Conservation (phyloP, 2,329 filamentous ascomycete species). For the Piedraia hortae region DNA sequence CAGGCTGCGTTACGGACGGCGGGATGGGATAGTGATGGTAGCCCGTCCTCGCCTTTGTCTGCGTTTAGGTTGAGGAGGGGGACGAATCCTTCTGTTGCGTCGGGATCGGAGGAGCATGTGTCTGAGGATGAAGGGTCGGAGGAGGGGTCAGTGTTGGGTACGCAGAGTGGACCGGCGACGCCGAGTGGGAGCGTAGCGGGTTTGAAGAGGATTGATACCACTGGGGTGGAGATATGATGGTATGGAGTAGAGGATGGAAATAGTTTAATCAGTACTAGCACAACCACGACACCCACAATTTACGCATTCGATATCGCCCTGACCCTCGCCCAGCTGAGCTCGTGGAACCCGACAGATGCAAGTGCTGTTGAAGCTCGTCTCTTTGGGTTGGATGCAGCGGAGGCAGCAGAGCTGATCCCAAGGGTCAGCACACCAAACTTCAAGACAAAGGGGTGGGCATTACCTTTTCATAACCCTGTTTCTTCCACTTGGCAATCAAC, state of each 20-base stretch:
- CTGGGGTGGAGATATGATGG: no score
- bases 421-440: slow-evolving; percentile 1
- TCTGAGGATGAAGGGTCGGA: slow-evolving; percentile 3
- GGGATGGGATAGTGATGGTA: slow-evolving; percentile 12
- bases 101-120: slow-evolving; percentile 4
- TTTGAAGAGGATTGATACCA: slow-evolving; percentile 1
- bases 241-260: no score
- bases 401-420: slow-evolving; percentile 54
- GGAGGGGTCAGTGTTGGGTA: slow-evolving; percentile 2
- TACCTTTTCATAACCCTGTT: slow-evolving; percentile 94
- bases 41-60: slow-evolving; percentile 11
- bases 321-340: slow-evolving; percentile 66
- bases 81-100: no score
- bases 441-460: slow-evolving; percentile 5
- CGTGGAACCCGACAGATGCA: slow-evolving; percentile 90
- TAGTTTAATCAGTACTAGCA: slow-evolving; percentile 44
- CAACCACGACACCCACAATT: slow-evolving; percentile 86
- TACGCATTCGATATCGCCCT: slow-evolving; percentile 78
- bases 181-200: slow-evolving; percentile 16
- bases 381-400: slow-evolving; percentile 94
- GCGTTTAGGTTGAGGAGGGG: no score
- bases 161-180: slow-evolving; percentile 18
- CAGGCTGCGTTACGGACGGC: slow-evolving; percentile 8
- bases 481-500: slow-evolving; percentile 99
- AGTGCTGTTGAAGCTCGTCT: slow-evolving; percentile 94